phyloP scores from a whole-genome alignment of 2,329 filamentous ascomycete species.

The Sporothrix dimorphospora region DNA sequence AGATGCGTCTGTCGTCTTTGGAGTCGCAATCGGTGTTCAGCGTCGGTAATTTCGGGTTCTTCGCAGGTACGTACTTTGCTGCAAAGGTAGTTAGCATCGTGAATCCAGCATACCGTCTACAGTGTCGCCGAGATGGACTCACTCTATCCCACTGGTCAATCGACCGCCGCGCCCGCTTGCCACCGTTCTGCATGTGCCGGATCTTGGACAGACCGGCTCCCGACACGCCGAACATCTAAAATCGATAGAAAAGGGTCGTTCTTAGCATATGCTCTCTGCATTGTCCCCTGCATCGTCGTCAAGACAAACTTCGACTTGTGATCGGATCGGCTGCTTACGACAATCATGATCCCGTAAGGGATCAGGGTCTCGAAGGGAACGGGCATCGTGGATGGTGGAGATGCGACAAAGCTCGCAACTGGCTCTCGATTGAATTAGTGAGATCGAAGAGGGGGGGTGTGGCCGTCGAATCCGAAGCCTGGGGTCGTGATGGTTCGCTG shows the following conservation, averaged over 20 bases:
- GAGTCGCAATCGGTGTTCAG: not conserved
- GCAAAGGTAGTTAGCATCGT: conserved; percentile 39
- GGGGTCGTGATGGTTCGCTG: not conserved
- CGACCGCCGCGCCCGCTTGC: conserved; percentile 62
- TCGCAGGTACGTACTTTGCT: conserved; percentile 55
- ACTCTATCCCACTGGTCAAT: conserved; percentile 67
- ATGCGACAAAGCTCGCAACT: not conserved
- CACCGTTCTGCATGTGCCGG: conserved; percentile 61
- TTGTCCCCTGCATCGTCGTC: not conserved
- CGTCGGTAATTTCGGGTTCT: not conserved
- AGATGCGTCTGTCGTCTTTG: not conserved
- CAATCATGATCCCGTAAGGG: conserved; percentile 66
- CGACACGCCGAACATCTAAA: conserved; percentile 65
- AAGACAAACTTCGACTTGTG: not conserved
- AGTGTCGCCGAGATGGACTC: conserved; percentile 34
- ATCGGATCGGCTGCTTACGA: conserved; percentile 48
- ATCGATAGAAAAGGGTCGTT: not conserved
- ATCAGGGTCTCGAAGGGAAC: conserved; percentile 67
- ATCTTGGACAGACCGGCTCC: conserved; percentile 62
- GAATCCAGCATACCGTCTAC: not conserved
- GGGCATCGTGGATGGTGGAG: conserved; percentile 53
- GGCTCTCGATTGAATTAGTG: conserved; percentile 28
- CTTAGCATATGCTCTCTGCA: not conserved
- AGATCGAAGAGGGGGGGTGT: conserved; percentile 22
- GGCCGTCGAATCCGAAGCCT: conserved; percentile 19